These are phyloP conservation scores for Paraurostyla sp. DNA, from an alignment of 73 alveolate species.

Conservation along the genomic window DNA sequence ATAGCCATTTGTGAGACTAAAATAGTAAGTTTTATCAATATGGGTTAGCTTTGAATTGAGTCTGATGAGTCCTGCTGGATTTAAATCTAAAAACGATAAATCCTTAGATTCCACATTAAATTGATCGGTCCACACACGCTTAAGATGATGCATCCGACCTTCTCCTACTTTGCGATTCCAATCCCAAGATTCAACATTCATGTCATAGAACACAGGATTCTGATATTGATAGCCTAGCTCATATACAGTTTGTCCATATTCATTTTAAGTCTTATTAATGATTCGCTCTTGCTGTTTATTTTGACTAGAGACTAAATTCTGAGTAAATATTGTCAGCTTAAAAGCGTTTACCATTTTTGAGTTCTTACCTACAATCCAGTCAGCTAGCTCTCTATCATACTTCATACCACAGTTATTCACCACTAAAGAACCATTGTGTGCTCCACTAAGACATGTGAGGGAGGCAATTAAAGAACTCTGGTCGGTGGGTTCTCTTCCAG, in stretches of 20 bases:
- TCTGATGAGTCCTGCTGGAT: constrained; percentile 27
- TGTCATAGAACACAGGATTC: constrained; percentile 18
- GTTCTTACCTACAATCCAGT: constrained; percentile 24
- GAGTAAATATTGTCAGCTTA: background rate
- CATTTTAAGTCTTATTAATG: background rate
- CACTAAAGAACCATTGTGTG: constrained; percentile 56
- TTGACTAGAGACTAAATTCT: background rate
- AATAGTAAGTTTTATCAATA: constrained; percentile 46
- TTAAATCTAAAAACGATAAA: constrained; percentile 31
- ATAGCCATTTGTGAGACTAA: constrained; percentile 42
- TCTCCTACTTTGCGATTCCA: constrained; percentile 25
- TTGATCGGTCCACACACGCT: background rate
- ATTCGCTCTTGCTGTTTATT: constrained; percentile 7
- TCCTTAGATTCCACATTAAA: background rate
- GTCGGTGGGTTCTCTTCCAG: background rate
- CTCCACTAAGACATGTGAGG: constrained; percentile 58
- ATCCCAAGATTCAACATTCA: constrained; percentile 47
- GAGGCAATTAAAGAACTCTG: constrained; percentile 61
- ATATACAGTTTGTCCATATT: constrained; percentile 24
- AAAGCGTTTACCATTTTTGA: constrained; percentile 32
- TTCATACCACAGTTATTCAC: constrained; percentile 54
- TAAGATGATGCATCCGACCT: background rate
- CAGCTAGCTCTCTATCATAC: constrained; percentile 13
- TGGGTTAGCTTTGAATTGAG: background rate
- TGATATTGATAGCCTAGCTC: constrained; percentile 15